Conservation (phyloP, 345 rosid genomes). For the Corchorus olitorius region DNA sequence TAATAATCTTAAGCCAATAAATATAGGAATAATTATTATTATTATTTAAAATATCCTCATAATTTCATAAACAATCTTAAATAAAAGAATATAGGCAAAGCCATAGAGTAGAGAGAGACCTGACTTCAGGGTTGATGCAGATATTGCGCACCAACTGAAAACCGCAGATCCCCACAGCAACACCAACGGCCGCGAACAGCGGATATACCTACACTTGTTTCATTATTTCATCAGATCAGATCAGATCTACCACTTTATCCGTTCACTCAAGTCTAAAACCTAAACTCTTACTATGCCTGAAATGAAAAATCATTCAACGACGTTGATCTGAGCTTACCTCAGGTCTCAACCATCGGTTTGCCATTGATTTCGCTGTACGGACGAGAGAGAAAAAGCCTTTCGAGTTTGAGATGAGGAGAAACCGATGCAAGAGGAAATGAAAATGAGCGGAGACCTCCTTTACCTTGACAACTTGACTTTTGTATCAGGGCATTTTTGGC, state of each 20-base stretch:
- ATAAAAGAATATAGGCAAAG: no score
- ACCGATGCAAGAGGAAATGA: slow-evolving; percentile 1
- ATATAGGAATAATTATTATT: no score
- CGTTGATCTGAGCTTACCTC: slow-evolving; percentile 47
- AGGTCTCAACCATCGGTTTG: slow-evolving; percentile 77
- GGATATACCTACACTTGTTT: slow-evolving; percentile 67
- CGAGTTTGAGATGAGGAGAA: background rate
- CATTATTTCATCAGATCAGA: background rate
- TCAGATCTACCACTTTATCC: slow-evolving; percentile 22
- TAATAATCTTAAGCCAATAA: no score
- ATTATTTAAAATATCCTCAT: no score
- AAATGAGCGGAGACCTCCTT: background rate
- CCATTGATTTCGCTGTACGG: slow-evolving; percentile 38
- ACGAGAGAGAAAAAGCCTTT: background rate
- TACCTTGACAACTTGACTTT: background rate
- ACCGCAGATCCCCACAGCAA: slow-evolving; percentile 92
- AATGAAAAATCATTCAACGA: background rate
- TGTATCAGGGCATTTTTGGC: background rate
- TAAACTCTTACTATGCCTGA: background rate
- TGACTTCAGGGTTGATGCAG: slow-evolving; percentile 96
- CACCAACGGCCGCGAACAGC: slow-evolving; percentile 84
- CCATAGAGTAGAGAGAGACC: slow-evolving; percentile 38
- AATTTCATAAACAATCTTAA: no score
- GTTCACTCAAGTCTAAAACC: no score
- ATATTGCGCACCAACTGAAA: slow-evolving; percentile 75